Base-by-base conservation (phyloP, 179 eudicot species). In the Camellia oleifera region DNA sequence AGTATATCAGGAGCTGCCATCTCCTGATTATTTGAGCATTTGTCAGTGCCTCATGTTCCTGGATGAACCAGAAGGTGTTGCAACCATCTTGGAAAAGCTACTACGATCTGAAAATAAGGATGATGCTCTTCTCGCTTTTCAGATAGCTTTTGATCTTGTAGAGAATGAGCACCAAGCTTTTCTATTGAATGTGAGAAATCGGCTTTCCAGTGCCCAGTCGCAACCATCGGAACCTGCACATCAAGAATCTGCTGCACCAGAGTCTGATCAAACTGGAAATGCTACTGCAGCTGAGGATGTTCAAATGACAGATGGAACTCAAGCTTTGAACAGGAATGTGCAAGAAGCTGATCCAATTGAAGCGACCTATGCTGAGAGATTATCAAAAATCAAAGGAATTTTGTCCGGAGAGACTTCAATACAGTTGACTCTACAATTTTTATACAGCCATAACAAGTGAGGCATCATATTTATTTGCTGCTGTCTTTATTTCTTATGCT, bases 151-250 rank as follows among this genome's bases (percentile, higher is more conserved):
- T 86, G 97, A 96, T 84, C 97, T 94, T 67, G 97, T 91, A 26
- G 99, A 92, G 86, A 96, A 96, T 85, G 99, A 96, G 89, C 97
- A 89, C 81, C 99, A 94, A 84, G 97, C 99, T 69, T 96, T 96
- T 84, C 90, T 96, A 48, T 82, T 94, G 88, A 91, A 87, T 67
- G 94, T 96, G 69, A 92, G 90, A 82, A 91, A 92, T 84, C 88
- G 79, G 77, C 92, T 94, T 76, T 81, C 97, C 12, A 85, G 79
- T 73, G 88, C 92, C 77, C 89, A 88, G 83, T 56, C 88, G 75
- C 85, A 46, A 18, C 76, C 84, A 78, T 18, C 82, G 58, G 91
- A 85, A 82, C 89, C 87, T 81, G 81, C 83, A n/a, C 89, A 79
- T 72, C 83, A 84, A 71, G 85, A 48, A 52, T 62, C 93, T 71